These are phyloP conservation scores for Pluteus cervinus DNA, from an alignment of 768 basidiomycete genomes.

Conservation along the genomic window DNA sequence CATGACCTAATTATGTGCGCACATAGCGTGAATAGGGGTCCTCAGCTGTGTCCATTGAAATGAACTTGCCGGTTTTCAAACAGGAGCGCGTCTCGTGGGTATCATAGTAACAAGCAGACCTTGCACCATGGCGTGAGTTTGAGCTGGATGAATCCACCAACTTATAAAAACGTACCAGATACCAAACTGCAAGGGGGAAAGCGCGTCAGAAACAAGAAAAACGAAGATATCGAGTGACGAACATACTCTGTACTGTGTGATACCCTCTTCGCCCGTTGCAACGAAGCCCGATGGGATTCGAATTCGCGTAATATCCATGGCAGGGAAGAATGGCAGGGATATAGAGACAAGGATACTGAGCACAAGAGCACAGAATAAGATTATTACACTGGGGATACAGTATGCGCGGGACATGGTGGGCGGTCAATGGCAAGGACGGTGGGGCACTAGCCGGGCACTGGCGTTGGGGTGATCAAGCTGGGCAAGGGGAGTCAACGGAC, in stretches of 20 bases:
- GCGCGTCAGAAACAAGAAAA: slow-evolving; percentile 2
- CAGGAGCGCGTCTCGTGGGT: slow-evolving; percentile 42
- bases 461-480: no score
- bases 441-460: no score
- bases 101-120: slow-evolving; percentile 58
- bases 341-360: slow-evolving; percentile 65
- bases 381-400: slow-evolving; percentile 57
- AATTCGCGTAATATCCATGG: slow-evolving; percentile 64
- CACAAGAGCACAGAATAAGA: slow-evolving; percentile 51
- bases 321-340: slow-evolving; percentile 64
- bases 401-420: no score
- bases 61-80: slow-evolving; percentile 34
- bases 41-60: neutral
- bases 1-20: slow-evolving; percentile 34
- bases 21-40: neutral
- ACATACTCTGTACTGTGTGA: slow-evolving; percentile 53
- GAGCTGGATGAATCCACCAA: no score
- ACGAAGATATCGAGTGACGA: slow-evolving; percentile 1
- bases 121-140: slow-evolving; percentile 17
- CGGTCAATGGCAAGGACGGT: no score
- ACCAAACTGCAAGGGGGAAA: slow-evolving; percentile 45
- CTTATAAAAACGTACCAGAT: slow-evolving; percentile 60
- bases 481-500: no score
- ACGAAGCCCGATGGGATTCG: slow-evolving; percentile 16
- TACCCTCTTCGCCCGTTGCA: slow-evolving; percentile 13